Base-by-base conservation (phyloP, 2,329 filamentous ascomycete genomes). In the Diaporthe destruens region DNA sequence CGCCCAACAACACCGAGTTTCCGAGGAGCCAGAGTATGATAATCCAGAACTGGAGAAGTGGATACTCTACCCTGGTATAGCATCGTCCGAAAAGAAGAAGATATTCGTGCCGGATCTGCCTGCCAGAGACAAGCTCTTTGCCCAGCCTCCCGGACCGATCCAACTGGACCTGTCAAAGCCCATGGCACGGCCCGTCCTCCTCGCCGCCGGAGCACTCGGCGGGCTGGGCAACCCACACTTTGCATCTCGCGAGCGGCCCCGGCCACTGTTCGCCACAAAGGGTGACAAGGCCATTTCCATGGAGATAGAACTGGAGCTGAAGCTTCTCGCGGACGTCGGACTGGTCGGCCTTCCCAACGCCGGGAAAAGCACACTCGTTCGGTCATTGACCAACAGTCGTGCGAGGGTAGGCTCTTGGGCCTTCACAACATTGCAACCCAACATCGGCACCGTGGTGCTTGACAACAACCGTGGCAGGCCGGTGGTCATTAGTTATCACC, bases 171-270 rank as follows among this genome's bases (percentile, higher is more conserved):
- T 95, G 16, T 92, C 91, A 63, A 87, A 90, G 63, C 93, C 94
- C 0, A 97, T 96, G 82, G 90, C 94, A 6, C 89, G 90, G 59
- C 96, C 96, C 0, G 91, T 98, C 76, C 86, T 99, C 32, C 89
- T 99, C 14, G 94, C 94, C 1, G 92, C 94, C 0, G 96, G 96
- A 9, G 95, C 94, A 6, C 89, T 97, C 74, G 96, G 96, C 11
- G 96, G 96, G 0, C 83, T 98, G 9, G 96, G 96, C 14, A 99
- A 99, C 79, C 94, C 96, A 6, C 95, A 98, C 81, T 99, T 98
- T 79, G 90, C 93, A 42, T 93, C 93, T 6, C 92, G 92, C 70
- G 88, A 91, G n/a, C 88, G 90, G 65, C 89, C 90, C 4, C 88
- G 92, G 54, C 96, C 96, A 0, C 92, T 96, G 78, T 97, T 95